Base-by-base conservation (phyloP, 2,329 filamentous ascomycete genomes). In the Aspergillus pseudoviridinutans region DNA sequence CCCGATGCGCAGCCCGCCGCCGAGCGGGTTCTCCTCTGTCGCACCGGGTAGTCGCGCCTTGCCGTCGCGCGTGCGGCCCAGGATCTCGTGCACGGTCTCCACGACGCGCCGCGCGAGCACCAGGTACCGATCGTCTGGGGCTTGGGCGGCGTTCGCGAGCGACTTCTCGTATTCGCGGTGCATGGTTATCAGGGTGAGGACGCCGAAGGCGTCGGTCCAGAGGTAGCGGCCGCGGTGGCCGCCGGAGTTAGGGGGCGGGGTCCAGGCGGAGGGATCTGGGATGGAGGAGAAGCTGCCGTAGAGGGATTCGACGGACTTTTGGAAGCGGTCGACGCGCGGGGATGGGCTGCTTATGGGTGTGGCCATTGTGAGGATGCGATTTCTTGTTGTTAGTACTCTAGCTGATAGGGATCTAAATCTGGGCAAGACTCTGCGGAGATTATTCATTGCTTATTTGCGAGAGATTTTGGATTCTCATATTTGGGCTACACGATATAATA, bases 121-220 rank as follows among this genome's bases (percentile, higher is more conserved):
- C 4, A 86, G 73, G 62, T 84, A 86, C 47, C 66, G 69, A 10
- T 70, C 63, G 32, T 76, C 66, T 1, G 38, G 1, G 12, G 56
- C 2, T 53, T 54, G 42, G 32, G 55, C 14, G 9, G 60, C 49
- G 27, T 35, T 50, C 7, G 20, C 61, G 2, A 58, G 54, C 20
- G 56, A 55, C 28, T 53, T 54, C 5, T 57, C 59, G 38, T 66
- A 71, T 58, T 80, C 76, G 5, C 71, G 71, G 59, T 79, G 75
- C 2, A 86, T 74, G 2, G 83, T 86, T 46, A 86, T 68, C 60
- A 86, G 79, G 65, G 85, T 84, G 58, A 86, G 62, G 7, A 86
- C 79, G 3, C 82, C 84, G 63, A 85, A 85, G 1, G 83, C 82
- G 61, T 86, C 84, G 0, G 82, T 85, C 84, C 83, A 85, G 24